Base-by-base conservation (phyloP, 495 filamentous ascomycete genomes). In the Baudoinia panamericana region DNA sequence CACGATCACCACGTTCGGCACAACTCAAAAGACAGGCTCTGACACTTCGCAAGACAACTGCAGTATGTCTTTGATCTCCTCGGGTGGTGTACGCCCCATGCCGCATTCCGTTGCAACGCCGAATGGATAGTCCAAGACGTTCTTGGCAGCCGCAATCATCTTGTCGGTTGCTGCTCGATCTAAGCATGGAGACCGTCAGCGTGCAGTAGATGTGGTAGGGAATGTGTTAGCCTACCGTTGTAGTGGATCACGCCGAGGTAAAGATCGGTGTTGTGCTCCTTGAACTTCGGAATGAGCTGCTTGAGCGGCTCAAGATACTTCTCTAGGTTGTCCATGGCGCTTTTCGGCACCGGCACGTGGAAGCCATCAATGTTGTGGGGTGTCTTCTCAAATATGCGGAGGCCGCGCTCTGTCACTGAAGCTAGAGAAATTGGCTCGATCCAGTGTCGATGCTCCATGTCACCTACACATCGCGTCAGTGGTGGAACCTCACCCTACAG, bases 61-160 rank as follows among this genome's bases (percentile, higher is more conserved):
- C 42, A 56, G 23, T 26, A 56, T 50, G 21, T 28, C 60, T 3
- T 58, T 53, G 11, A 68, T 51, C 24, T 68, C 55, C 26, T 59
- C 62, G 9, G 34, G 41, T 12, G 65, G 53, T 19, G 56, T 63
- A 25, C 65, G 50, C 0, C 64, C 66, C 32, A 61, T 53, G 18
- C 65, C 62, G 40, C 66, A 69, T 48, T 67, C 66, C 1, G 62
- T 65, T 9, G 54, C 49, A 27, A 68, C 53, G 13, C 64, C 61
- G 48, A 65, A 63, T 2, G 49, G 41, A 51, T 63, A 63, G 3
- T 50, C 43, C 1, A 29, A 38, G n/a, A 59, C 36, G 16, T 34
- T 45, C n/a, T 32, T 44, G 41, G 56, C 50, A 6, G 64, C 64
- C 2, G 48, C 51, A 43, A 66, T 59, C 28, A 60, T 48, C 39